phyloP scores from a whole-genome alignment of 345 rosid species.

The Carallia brachiata region DNA sequence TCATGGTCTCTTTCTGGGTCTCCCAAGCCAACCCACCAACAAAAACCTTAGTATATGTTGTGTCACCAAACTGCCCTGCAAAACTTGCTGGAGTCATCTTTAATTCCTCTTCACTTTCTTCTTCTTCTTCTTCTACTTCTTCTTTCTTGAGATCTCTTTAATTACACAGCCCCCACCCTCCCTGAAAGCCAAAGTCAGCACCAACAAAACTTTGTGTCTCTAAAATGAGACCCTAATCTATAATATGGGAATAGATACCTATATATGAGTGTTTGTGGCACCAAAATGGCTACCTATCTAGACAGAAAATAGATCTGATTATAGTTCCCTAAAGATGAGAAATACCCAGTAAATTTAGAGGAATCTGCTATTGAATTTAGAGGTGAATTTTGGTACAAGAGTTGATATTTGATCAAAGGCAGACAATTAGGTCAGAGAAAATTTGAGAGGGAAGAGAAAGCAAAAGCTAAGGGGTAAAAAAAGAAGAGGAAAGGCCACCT shows the following conservation, averaged over 20 bases:
- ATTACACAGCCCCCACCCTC: neutral
- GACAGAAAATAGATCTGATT: slow-evolving; percentile 9
- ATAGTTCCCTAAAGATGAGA: neutral
- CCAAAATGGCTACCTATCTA: neutral
- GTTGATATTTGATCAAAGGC: slow-evolving; percentile 5
- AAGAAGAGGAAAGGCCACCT: neutral
- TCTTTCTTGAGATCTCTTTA: slow-evolving; percentile 1
- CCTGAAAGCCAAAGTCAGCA: slow-evolving; percentile 7
- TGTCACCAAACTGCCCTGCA: slow-evolving; percentile 74
- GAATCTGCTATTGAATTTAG: slow-evolving; percentile 10
- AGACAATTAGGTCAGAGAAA: slow-evolving; percentile 40
- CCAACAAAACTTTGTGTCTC: slow-evolving; percentile 7
- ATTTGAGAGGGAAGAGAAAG: slow-evolving; percentile 47
- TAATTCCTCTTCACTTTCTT: slow-evolving; percentile 1
- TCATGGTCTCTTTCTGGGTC: slow-evolving; percentile 89
- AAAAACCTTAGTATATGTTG: slow-evolving; percentile 90
- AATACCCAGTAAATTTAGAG: slow-evolving; percentile 3
- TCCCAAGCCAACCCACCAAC: slow-evolving; percentile 99
- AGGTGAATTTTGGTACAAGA: neutral
- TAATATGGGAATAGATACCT: neutral
- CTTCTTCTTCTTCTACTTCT: neutral
- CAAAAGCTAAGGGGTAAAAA: slow-evolving; percentile 26
- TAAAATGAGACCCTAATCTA: neutral
- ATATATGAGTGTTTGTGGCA: neutral
- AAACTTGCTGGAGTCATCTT: slow-evolving; percentile 47